Base-by-base conservation (phyloP, 2,329 filamentous ascomycete species). In the Tympanopsis confertula region DNA sequence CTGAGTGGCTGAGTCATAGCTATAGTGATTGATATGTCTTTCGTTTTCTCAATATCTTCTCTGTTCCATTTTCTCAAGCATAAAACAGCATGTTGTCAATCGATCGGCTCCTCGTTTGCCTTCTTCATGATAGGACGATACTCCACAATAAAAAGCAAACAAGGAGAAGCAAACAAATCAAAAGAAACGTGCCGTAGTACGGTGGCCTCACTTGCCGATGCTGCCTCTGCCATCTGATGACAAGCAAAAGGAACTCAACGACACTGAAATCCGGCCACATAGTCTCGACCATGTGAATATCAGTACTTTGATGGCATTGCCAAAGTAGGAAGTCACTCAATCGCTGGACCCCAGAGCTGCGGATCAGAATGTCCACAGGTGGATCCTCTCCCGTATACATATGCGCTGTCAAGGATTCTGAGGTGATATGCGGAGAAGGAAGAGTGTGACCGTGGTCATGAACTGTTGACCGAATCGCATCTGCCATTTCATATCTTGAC, bases 251-350 rank as follows among this genome's bases (percentile, higher is more conserved):
- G 24, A 28, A n/a, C 24, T 28, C 24, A 10, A 10, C 10, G 10
- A n/a, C n/a, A 10, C 24, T n/a, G n/a, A 28, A 28, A n/a, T 28
- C 24, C 24, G 24, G 24, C 24, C 24, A 28, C 24, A 28, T 10
- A n/a, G 24, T 28, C 10, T 28, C 24, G 10, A 28, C 24, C 10
- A 28, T 28, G 10, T 28, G 24, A 28, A 28, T 28, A 10, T 28
- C 10, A 10, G 24, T 28, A n/a, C 10, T n/a, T n/a, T 28, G 24
- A n/a, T 28, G 12, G 41, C 10, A 38, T 40, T 41, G 17, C 37
- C 28, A 44, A 14, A 45, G 43, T 20, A 45, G 19, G 28, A 45
- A 45, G 19, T 45, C 42, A 13, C 43, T 45, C 32, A 45, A 20
- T 5, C 43, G 39, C 5, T 19, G 4, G 14, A 42, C 40, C 12